Base-by-base conservation (phyloP, 2,329 filamentous ascomycete species). In the Microcera coccophila region DNA sequence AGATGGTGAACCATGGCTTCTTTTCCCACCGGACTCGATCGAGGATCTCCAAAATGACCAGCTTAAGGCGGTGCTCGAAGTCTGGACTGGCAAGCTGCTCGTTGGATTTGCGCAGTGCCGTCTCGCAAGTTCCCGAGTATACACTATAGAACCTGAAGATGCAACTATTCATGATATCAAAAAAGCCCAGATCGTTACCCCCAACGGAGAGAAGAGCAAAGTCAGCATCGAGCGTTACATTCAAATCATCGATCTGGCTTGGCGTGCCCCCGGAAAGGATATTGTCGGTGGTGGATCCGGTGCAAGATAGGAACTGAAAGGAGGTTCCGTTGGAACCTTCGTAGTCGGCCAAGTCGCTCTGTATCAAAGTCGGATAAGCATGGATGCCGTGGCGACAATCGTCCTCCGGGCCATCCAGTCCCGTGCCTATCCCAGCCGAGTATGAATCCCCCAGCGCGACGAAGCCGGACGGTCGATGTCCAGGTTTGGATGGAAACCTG, bases 131-230 rank as follows among this genome's bases (percentile, higher is more conserved):
- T 4, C 69, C 70, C 14, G 67, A 71, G 57, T 70, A 72, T 55
- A 71, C 69, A 50, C 67, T 68, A 53, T 74, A 74, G 53, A 74
- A 74, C 22, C 70, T 65, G 48, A 74, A 74, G 14, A 75, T 67
- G 52, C 72, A 74, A 18, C 70, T 70, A 50, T 74, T 74, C 56
- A 74, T 71, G 16, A 74, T 68, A 28, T 69, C 66, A 48, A 72
- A 74, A 60, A 74, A 74, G 48, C 70, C 71, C 8, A 74, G 62
- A 49, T 74, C 72, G 54, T 74, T 74, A 14, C 71, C 71, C 36
- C 70, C 71, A 22, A 74, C 62, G n/a, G 70, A 73, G 5, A 74
- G 59, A 1, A 72, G 63, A 3, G 69, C 69, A 46, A 74, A 72
- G 52, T 71, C 67, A 17, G 59, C 53, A 2, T 63, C 64, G 1